phyloP scores from a whole-genome alignment of 495 filamentous ascomycete genomes.

The Penicillium verhagenii region DNA sequence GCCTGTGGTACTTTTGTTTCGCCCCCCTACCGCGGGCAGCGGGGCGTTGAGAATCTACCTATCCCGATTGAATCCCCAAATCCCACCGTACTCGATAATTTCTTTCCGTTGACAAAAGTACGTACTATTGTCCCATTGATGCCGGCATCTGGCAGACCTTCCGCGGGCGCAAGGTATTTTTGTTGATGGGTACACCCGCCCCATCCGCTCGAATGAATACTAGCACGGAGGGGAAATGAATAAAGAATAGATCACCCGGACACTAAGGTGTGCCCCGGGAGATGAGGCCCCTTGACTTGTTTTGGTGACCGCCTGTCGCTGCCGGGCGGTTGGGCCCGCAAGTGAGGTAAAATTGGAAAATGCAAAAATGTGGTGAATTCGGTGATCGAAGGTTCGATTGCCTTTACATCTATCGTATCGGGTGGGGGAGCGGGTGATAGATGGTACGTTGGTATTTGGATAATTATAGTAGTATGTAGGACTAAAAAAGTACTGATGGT shows the following conservation, averaged over 20 bases:
- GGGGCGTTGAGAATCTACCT: too few species aligned
- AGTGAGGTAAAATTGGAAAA: too few species aligned
- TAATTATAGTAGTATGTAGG: too few species aligned
- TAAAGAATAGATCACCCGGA: not conserved
- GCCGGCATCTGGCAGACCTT: too few species aligned
- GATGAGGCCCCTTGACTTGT: not conserved
- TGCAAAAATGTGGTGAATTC: not conserved
- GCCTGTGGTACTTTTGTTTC: too few species aligned
- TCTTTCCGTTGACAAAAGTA: constrained; percentile 5
- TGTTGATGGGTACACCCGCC: not conserved
- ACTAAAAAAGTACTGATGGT: too few species aligned
- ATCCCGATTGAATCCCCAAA: too few species aligned
- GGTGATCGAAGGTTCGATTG: not conserved
- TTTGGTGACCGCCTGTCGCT: not conserved
- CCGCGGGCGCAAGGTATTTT: not conserved
- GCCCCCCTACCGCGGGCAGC: too few species aligned
- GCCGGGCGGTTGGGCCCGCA: not conserved
- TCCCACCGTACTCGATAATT: too few species aligned
- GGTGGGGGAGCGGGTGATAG: not conserved
- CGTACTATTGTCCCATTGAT: too few species aligned
- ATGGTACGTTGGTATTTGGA: not conserved
- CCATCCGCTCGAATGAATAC: constrained; percentile 2
- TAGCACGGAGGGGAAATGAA: too few species aligned
- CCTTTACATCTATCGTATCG: not conserved
- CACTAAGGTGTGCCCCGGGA: not conserved